Base-by-base conservation (phyloP, 225 moss, liverwort and hornwort species). In the Bryum argenteum region DNA sequence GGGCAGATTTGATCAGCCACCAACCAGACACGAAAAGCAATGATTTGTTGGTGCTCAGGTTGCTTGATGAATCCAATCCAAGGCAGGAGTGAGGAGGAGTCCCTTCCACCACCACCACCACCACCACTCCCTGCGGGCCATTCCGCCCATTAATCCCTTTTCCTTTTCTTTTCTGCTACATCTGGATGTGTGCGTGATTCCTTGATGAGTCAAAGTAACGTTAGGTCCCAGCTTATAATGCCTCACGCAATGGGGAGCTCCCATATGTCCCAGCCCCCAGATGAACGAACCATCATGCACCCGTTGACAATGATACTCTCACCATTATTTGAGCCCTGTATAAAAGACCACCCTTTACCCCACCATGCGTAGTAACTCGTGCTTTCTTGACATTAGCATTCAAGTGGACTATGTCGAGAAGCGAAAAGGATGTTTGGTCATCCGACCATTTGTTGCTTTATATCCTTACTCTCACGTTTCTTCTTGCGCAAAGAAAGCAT, bases 281-380 rank as follows among this genome's bases (percentile, higher is more conserved):
- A 54, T 11, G 13, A 2, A 74, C 26, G 16, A 15, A 23, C 16
- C 19, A 39, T 53, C 23, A 22, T 45, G 47, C 5, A 61, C 41
- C 24, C 51, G 12, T 19, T 16, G 59, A 39, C 69, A 69, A 73
- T 70, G 66, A 78, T 61, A 48, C 12, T 11, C 5, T 19, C 62
- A 78, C 78, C 66, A 78, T 82, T 78, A 82, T 82, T 82, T 61
- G 66, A 55, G 43, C 44, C 11, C 44, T 16, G 13, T 15, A 37
- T 59, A 20, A 52, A 12, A 53, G 47, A 22, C 56, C 41, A 38
- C 38, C 11, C 51, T 19, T 37, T 13, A 53, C 42, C 8, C 57
- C 57, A 68, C 70, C 60, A 74, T 47, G 55, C 40, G 43, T 0
- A 60, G 5, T n/a, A 63, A 52, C n/a, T 18, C 65, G 9, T 42